Conservation (phyloP, 805 yeast species). For the Candida piceae region DNA sequence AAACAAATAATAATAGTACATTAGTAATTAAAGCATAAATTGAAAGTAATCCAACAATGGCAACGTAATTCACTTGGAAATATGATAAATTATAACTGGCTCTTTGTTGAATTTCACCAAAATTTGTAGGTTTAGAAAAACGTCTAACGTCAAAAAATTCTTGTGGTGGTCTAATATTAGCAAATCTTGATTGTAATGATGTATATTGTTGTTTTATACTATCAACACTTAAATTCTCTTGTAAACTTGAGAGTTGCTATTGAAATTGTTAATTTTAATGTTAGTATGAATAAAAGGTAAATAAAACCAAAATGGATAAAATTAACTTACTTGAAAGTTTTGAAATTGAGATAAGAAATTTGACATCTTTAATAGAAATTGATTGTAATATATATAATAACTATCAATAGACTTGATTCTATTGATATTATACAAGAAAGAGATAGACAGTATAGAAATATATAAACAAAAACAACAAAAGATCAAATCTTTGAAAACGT, state of each 20-base stretch:
- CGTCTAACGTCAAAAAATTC: constrained; percentile 92
- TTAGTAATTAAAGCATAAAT: constrained; percentile 87
- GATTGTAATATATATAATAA: too few species aligned
- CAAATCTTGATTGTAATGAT: constrained; percentile 55
- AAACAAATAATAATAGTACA: constrained; percentile 75
- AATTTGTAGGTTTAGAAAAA: constrained; percentile 83
- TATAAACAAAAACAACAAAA: too few species aligned
- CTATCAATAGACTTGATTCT: too few species aligned
- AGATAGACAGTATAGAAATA: too few species aligned
- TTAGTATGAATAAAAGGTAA: constrained; percentile 5
- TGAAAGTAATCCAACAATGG: constrained; percentile 66
- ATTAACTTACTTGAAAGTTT: constrained; percentile 35
- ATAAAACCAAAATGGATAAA: not conserved
- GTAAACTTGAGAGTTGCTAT: constrained; percentile 34
- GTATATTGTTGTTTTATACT: constrained; percentile 36
- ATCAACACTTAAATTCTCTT: constrained; percentile 47
- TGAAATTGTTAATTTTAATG: constrained; percentile 6
- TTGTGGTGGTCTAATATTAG: constrained; percentile 80
- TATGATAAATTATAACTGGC: constrained; percentile 81
- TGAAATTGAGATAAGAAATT: constrained; percentile 34
- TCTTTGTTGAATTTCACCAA: constrained; percentile 85
- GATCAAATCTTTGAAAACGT: too few species aligned
- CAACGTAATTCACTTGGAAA: constrained; percentile 80
- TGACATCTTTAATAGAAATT: constrained; percentile 9
- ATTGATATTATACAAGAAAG: too few species aligned